phyloP scores from a whole-genome alignment of 495 filamentous ascomycete genomes.

The Penicillium turbatum region DNA sequence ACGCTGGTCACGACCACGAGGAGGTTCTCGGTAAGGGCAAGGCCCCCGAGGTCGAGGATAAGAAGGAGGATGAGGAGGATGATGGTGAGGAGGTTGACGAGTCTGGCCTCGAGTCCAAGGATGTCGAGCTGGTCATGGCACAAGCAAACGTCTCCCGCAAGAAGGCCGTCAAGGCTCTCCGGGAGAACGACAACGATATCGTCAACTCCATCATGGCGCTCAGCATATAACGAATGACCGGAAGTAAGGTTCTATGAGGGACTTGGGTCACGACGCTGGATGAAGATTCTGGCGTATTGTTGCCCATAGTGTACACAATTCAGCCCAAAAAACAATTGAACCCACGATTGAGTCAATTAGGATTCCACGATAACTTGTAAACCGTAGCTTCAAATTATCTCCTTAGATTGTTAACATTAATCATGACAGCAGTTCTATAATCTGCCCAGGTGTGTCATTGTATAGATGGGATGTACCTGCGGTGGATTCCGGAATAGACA shows the following conservation, averaged over 20 bases:
- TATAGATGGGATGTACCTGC: neutral
- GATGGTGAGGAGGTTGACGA: conserved; percentile 96
- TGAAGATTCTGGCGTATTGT: conserved; percentile 24
- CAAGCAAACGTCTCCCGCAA: conserved; percentile 93
- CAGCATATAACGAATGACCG: conserved; percentile 66
- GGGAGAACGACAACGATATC: conserved; percentile 99
- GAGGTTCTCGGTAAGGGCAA: conserved; percentile 77
- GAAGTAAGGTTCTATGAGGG: conserved; percentile 22
- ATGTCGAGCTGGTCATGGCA: conserved; percentile 98
- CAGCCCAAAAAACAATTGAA: conserved; percentile 39
- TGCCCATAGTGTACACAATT: conserved; percentile 42
- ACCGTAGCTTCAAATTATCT: no score
- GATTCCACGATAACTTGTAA: neutral
- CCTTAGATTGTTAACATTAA: neutral
- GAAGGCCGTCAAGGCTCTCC: conserved; percentile 97
- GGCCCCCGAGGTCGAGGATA: conserved; percentile 65
- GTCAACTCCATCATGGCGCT: conserved; percentile 99
- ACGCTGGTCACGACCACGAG: conserved; percentile 69
- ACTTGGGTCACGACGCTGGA: conserved; percentile 32
- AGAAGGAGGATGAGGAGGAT: conserved; percentile 88
- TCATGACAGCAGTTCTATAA: neutral
- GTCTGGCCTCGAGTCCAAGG: conserved; percentile 90
- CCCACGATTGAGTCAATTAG: conserved; percentile 9
- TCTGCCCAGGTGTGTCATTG: neutral
- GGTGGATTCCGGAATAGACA: conserved; percentile 31